A percentile compares a stretch with the other conserved stretches of the same genome.
These are phyloP conservation scores for Tolypocladium guangdongense DNA, from an alignment of 2,329 filamentous ascomycete species.

Conservation along the genomic window DNA sequence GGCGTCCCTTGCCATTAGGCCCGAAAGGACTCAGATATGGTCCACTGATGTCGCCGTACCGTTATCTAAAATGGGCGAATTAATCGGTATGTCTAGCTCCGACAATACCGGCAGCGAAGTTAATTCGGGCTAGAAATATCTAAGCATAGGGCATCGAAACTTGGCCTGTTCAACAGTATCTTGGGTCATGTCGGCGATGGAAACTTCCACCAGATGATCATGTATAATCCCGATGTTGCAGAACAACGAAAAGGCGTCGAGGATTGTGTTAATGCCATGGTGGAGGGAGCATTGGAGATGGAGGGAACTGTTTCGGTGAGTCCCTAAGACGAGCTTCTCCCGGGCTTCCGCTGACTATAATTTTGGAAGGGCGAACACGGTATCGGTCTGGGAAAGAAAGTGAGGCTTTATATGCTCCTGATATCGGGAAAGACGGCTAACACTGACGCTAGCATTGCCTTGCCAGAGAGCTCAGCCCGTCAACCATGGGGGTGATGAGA, in stretches of 20 bases:
- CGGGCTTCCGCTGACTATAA: not conserved
- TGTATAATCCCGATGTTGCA: conserved; percentile 37
- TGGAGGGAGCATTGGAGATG: conserved; percentile 56
- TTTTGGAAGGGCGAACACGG: conserved; percentile 49
- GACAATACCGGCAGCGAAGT: not conserved
- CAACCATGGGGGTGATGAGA: conserved; percentile 57
- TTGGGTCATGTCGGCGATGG: conserved; percentile 66
- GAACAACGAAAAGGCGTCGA: conserved; percentile 43
- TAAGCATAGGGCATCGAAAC: conserved; percentile 51
- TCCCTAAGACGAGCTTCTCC: conserved; percentile 18
- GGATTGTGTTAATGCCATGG: conserved; percentile 56
- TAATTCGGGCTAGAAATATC: conserved; percentile 38
- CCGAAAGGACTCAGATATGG: conserved; percentile 55
- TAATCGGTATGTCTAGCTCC: conserved; percentile 35
- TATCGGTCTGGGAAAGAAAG: conserved; percentile 58
- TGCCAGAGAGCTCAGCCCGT: conserved; percentile 50
- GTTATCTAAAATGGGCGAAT: conserved; percentile 57
- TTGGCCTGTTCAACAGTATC: conserved; percentile 54
- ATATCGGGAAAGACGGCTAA: not conserved
- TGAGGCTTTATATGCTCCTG: conserved; percentile 13
- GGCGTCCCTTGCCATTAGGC: conserved; percentile 56
- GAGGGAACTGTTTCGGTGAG: conserved; percentile 57
- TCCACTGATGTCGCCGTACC: conserved; percentile 75
- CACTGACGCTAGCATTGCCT: conserved; percentile 31
- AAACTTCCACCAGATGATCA: conserved; percentile 54